These are phyloP conservation scores for Hysterium pulicare DNA, from an alignment of 2,329 filamentous ascomycete genomes.

Conservation along the genomic window DNA sequence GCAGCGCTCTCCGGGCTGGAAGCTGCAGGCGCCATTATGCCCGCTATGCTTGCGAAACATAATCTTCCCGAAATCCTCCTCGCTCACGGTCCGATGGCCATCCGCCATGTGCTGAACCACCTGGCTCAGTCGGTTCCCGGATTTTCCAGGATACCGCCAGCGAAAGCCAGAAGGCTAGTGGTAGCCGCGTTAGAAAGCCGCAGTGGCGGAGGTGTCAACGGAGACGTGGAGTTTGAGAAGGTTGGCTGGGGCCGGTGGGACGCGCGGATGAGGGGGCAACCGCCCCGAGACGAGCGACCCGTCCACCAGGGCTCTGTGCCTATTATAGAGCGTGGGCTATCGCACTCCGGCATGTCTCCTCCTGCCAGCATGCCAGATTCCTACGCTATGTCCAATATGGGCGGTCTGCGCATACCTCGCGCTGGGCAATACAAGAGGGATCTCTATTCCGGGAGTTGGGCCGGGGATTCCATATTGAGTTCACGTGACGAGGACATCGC, in stretches of 20 bases:
- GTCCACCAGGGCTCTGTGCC: conserved; percentile 19
- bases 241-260: conserved; percentile 98
- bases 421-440: conserved; percentile 29
- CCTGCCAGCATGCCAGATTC: conserved; percentile 50
- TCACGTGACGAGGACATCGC: conserved; percentile 63
- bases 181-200: conserved; percentile 88
- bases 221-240: conserved; percentile 85
- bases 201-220: conserved; percentile 56
- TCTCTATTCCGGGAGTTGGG: conserved; percentile 56
- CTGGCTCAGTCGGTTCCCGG: conserved; percentile 90
- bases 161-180: conserved; percentile 85
- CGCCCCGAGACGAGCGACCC: conserved; percentile 38
- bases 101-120: conserved; percentile 93
- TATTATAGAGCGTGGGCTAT: conserved; percentile 40
- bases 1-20: conserved; percentile 59
- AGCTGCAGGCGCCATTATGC: conserved; percentile 77
- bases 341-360: conserved; percentile 41
- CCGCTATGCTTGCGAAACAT: conserved; percentile 79
- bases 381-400: conserved; percentile 38
- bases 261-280: conserved; percentile 69
- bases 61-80: conserved; percentile 89
- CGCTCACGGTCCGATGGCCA: conserved; percentile 84
- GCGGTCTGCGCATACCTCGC: conserved; percentile 48
- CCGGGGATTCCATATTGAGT: conserved; percentile 70
- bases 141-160: conserved; percentile 82